Base-by-base conservation (phyloP, 352 stramenopile species). In the Phytophthora cajani region DNA sequence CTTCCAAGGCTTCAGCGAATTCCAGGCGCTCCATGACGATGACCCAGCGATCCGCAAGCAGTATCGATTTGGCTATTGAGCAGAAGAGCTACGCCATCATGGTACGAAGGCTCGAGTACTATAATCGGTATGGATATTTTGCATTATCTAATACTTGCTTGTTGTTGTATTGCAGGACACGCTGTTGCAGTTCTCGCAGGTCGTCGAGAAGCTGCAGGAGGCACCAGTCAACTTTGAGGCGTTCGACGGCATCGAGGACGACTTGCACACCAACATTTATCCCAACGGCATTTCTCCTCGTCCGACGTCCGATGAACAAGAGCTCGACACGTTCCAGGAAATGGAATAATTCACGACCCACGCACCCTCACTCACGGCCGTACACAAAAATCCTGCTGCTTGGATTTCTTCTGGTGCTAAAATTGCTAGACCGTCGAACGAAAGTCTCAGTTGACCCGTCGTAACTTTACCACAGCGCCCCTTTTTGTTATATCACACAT, bases 121-220 rank as follows among this genome's bases (percentile, higher is more conserved):
- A 16, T 30, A 11, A 17, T 30, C 1, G 21, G 16, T 19, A 38
- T 36, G 7, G 8, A 17, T 17, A 42, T 14, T 42, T 42, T 14
- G 11, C 36, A 42, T 17, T 42, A 42, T 50, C 49, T 62, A 52
- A 62, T 21, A 21, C 25, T 52, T 16, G 2, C 40, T 49, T 44
- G 14, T 49, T 21, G 1, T 21, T 21, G 5, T 49, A 49, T 49
- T 19, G 4, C 33, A 91, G 84, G 82, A 90, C 51, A 84, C 79
- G 6, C 51, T 91, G 27, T 51, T 91, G 60, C 78, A 88, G 54
- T 90, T 89, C 44, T 91, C 84, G 1, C 62, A 79, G 14, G 71
- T 91, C 17, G 62, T 91, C 0, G 80, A 88, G 30, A 83, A 71
- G 30, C 53, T 91, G 12, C 80, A 89, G 44, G 80, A 88, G 33